Evolutionary conservation across 805 yeast genomes (phyloP).

Genomic region (Sungouiozyma ichnusensis): DNA sequence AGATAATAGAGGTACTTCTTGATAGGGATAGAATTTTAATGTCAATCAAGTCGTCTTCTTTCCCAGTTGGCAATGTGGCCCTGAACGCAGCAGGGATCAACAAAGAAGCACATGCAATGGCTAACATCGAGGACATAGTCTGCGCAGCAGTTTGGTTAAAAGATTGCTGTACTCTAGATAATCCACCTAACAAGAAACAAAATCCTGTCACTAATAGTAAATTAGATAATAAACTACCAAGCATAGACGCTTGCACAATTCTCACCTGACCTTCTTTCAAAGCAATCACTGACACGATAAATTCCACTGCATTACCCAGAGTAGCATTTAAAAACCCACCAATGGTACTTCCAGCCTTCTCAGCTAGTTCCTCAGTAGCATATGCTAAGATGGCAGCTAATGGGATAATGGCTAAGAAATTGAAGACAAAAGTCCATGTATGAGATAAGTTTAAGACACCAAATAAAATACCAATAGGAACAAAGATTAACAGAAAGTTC

Average conservation of each 20-base stretch:
- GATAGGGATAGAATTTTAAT: slow-evolving; percentile 58
- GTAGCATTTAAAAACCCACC: slow-evolving; percentile 96
- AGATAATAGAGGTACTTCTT: slow-evolving; percentile 74
- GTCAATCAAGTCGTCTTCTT: slow-evolving; percentile 28
- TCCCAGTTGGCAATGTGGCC: slow-evolving; percentile 50
- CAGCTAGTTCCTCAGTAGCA: slow-evolving; percentile 88
- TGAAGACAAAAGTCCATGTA: slow-evolving; percentile 51
- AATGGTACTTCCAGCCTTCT: slow-evolving; percentile 78
- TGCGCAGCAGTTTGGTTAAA: slow-evolving; percentile 97
- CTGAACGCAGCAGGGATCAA: slow-evolving; percentile 95
- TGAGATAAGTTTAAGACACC: slow-evolving; percentile 50
- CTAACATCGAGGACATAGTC: slow-evolving; percentile 91
- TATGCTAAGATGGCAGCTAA: slow-evolving; percentile 81
- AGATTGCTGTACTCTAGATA: slow-evolving; percentile 70
- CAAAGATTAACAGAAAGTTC: slow-evolving; percentile 66
- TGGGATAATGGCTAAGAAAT: slow-evolving; percentile 86
- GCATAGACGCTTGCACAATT: slow-evolving; percentile 95
- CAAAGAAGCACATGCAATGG: slow-evolving; percentile 79
- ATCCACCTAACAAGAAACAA: slow-evolving; percentile 89
- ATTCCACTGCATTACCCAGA: slow-evolving; percentile 95
- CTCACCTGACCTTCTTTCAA: slow-evolving; percentile 75
- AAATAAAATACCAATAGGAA: slow-evolving; percentile 80
- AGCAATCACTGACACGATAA: slow-evolving; percentile 89
- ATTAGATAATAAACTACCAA: slow-evolving; percentile 87
- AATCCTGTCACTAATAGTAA: slow-evolving; percentile 86